Evolutionary conservation across 108 stramenopile species (phyloP), one percentile per base, ranked within the genome.

Genomic region (Pseudonitzschia pungens): DNA sequence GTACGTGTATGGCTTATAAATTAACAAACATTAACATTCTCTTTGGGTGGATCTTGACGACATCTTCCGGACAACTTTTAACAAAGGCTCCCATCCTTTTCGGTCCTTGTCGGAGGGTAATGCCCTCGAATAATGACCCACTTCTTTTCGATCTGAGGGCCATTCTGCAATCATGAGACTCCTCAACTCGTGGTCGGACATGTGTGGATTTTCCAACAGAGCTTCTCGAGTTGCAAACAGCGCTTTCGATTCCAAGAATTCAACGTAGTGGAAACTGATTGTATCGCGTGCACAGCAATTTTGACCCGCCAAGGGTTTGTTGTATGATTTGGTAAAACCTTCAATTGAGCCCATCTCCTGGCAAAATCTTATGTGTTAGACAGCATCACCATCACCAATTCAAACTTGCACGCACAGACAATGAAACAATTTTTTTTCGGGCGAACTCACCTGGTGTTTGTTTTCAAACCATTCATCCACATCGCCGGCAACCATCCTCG

Each of bases 201-300:
- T 77, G 36, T 75, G 68, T 18, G 90, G 86, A 74, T 84, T 76
- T 59, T 77, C 45, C 54, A 89, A 71, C 1, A 92, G 54, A 6
- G 55, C 78, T 73, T 92, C 75, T 55, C 87, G 75, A 12, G 83
- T 84, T 14, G 86, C 75, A 81, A 85, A 92, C 1, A 95, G 71
- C 32, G 91, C 92, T 52, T 57, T 53, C 0, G 85, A 77, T 84
- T 96, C 95, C 45, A 41, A 60, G 53, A 77, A 81, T 71, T 96
- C 95, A 18, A 96, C 95, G 72, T 96, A 96, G 70, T 96, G 95
- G 81, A 96, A 96, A 57, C 89, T 91, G 15, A 91, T 70, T n/a
- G 91, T 89, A 36, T 82, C 76, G 1, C 59, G 64, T 5, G 95
- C 87, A 70, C 92, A 93, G 71, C 92, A 93, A 42, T 80, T 76